Base-by-base conservation (phyloP, 164 flowering plant genomes). In the grape (Vitis vinifera) region DNA sequence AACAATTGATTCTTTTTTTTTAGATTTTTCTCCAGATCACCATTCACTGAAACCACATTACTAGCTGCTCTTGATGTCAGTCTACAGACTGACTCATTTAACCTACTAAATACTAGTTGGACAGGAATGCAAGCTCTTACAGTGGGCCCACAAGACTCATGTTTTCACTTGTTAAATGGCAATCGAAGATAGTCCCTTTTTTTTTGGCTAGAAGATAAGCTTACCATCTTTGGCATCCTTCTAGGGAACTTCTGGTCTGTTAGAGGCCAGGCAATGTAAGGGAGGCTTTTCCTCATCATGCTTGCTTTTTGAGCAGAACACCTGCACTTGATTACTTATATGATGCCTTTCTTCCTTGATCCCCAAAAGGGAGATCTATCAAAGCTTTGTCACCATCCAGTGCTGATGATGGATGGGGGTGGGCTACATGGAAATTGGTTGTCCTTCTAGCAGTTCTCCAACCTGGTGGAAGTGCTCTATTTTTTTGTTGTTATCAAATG, bases 361-460 rank as follows among this genome's bases (percentile, higher is more conserved):
- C 85, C 10, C 73, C 14, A 65, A 69, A 73, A 8, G 76, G 84
- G 64, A 44, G 47, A 67, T 76, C 68, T 37, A 72, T 80, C 23
- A 60, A 67, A 64, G 79, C 71, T 55, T 80, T 91, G 47, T 82
- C 84, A 49, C 61, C 79, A 59, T 79, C 87, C 59, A 79, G 31
- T 52, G 86, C 66, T 57, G 91, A 76, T 9, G 86, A 77, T 37
- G 73, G 72, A 67, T 79, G 87, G 52, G 94, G 83, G 15, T 93
- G 96, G 15, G 89, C 92, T n/a, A 90, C 79, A 50, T 97, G 86
- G 68, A 76, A 78, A 85, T 89, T 88, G 49, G 89, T 83, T 31
- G 97, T 91, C 79, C 99, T 88, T 66, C 93, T 87, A 47, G 87
- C 99, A 49, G 99, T 95, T 74, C 84, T 90, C 98, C 99, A 93